Evolutionary conservation across 176 grass and related monocot genomes (phyloP), one percentile per base, ranked within the genome.

Genomic region (Miscanthus lutarioriparius): DNA sequence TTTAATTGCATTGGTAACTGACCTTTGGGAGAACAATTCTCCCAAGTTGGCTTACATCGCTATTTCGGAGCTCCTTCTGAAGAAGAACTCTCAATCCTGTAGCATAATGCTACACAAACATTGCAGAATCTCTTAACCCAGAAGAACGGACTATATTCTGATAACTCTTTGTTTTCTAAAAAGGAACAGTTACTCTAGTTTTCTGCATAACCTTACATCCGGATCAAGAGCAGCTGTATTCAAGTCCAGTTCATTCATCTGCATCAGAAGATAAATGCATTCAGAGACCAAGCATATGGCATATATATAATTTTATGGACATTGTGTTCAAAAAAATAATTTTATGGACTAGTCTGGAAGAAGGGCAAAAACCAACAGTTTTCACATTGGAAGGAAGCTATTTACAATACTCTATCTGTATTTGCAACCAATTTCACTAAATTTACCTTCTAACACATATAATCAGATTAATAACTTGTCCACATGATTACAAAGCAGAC

Each of bases 11-110:
- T 12, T 6, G 72, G 82, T 51, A 69, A 86, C 75, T 88, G 56
- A 93, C 97, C 93, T 99, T 99, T 1, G 97, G 97, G 72, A 99
- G 88, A 80, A 99, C 82, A 69, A 99, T 96, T 84, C 97, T 93
- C 36, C 92, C 94, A 62, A 99, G 88, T 43, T 92, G 88, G 80
- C 93, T 91, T 71, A 92, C 87, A 26, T 99, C 97, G 35, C 93
- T 99, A 49, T 92, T 86, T 61, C 88, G 91, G 9, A 99, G 93
- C 75, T 99, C 91, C 87, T 99, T 99, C 64, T 91, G 87, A 67
- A 96, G 86, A 67, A 99, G 82, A 53, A 99, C 83, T 80, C 89
- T 90, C 90, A 99, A 80, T 19, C 93, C 82, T 74, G 86, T 82
- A 62, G 85, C 67, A 64, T 83, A 88, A 80, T 90, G 93, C 97